Percentiles rank a stretch among this genome's conserved stretches.
These are phyloP conservation scores for Meira miltonrushii DNA, from an alignment of 1,284 basidiomycete genomes.

Conservation along the genomic window DNA sequence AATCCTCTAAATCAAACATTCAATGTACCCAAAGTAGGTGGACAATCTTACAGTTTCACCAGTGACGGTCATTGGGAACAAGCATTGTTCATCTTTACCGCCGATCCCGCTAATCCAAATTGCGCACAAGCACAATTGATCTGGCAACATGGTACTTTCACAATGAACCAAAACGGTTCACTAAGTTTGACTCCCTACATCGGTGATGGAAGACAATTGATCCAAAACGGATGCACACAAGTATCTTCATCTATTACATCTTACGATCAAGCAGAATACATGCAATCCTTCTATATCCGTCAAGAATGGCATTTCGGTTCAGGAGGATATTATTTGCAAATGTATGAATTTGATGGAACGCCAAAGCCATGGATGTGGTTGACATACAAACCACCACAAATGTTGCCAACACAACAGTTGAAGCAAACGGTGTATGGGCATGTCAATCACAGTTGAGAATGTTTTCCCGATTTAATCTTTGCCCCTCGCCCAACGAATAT, in stretches of 20 bases:
- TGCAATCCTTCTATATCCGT: slow-evolving; percentile 22
- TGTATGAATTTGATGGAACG: slow-evolving; percentile 29
- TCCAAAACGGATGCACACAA: slow-evolving; percentile 23
- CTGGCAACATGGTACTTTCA: slow-evolving; percentile 47
- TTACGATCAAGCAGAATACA: slow-evolving; percentile 22
- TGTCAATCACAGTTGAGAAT: too few species aligned
- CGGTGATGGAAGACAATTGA: slow-evolving; percentile 28
- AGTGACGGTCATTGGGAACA: slow-evolving; percentile 51
- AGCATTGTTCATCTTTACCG: slow-evolving; percentile 39
- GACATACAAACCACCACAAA: slow-evolving; percentile 43
- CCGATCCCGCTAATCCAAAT: slow-evolving; percentile 35
- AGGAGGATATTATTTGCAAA: slow-evolving; percentile 21
- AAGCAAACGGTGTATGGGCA: slow-evolving; percentile 23
- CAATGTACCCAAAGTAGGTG: slow-evolving; percentile 36
- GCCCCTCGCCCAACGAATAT: too few species aligned
- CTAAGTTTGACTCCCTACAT: slow-evolving; percentile 27
- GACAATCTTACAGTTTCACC: slow-evolving; percentile 49
- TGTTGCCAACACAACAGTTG: slow-evolving; percentile 38
- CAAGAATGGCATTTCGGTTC: slow-evolving; percentile 22
- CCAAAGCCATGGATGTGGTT: slow-evolving; percentile 36
- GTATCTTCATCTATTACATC: slow-evolving; percentile 17
- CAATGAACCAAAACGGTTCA: slow-evolving; percentile 31
- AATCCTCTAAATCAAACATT: slow-evolving; percentile 47
- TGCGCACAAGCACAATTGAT: slow-evolving; percentile 45
- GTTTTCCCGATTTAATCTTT: too few species aligned